Evolutionary conservation across 345 rosid genomes (phyloP).

Genomic region (Eutrema heterophyllum): DNA sequence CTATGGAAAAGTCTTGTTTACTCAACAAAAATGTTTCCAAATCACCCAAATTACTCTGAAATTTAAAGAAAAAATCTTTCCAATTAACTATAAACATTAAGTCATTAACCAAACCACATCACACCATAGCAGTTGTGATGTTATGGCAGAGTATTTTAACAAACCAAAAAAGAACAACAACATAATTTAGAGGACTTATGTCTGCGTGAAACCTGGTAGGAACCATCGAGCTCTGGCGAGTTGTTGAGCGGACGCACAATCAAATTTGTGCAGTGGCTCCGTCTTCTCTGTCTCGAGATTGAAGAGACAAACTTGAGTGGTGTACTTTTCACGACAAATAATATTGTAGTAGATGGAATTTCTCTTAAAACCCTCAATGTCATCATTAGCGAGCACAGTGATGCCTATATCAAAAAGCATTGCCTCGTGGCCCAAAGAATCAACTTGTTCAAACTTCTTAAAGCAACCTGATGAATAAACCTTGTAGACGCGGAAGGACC

Average conservation of each 20-base stretch:
- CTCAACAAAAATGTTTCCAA: no score
- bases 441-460: background rate
- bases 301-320: background rate
- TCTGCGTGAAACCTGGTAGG: background rate
- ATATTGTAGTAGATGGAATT: background rate
- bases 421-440: background rate
- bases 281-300: background rate
- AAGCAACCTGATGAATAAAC: background rate
- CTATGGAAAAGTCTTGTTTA: no score
- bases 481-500: background rate
- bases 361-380: background rate
- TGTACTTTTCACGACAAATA: background rate
- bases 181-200: no score
- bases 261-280: background rate
- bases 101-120: no score
- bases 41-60: no score
- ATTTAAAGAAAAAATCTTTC: no score
- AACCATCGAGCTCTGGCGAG: background rate
- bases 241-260: background rate
- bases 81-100: no score
- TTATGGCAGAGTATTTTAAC: background rate
- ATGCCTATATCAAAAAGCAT: background rate
- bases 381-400: background rate
- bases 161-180: no score
- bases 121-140: background rate